Conservation (phyloP, 2,329 filamentous ascomycete genomes). For the Clarireedia paspali region DNA sequence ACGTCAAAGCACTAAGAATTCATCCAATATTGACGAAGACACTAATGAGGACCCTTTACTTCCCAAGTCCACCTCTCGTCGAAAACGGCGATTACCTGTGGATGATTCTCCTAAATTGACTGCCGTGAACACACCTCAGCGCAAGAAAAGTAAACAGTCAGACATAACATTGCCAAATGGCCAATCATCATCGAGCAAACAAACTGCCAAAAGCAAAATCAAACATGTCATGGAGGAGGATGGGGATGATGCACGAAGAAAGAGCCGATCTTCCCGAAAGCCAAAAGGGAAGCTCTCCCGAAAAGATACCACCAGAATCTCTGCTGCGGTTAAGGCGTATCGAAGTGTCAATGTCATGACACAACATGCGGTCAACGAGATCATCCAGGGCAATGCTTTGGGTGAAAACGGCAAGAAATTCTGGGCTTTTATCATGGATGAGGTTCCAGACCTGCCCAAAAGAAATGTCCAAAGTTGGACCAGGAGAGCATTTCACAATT, state of each 20-base stretch:
- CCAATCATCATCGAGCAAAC: neutral
- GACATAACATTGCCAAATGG: neutral
- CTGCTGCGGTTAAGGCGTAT: slow-evolving; percentile 34
- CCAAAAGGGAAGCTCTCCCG: neutral
- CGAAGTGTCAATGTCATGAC: slow-evolving; percentile 36
- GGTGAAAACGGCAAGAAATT: slow-evolving; percentile 33
- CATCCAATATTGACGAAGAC: too few species aligned
- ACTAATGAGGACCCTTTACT: neutral
- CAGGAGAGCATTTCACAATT: slow-evolving; percentile 60
- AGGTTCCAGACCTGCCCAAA: slow-evolving; percentile 43
- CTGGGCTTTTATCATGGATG: slow-evolving; percentile 42
- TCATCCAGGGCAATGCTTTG: slow-evolving; percentile 31
- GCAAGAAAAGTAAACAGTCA: neutral
- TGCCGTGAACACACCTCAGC: neutral
- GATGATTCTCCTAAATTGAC: neutral
- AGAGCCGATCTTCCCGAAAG: neutral
- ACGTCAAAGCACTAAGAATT: too few species aligned
- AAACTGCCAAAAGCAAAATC: neutral
- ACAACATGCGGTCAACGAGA: slow-evolving; percentile 40
- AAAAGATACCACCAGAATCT: slow-evolving; percentile 1
- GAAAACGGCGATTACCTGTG: slow-evolving; percentile 9
- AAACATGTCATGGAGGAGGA: neutral
- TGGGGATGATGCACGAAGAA: neutral
- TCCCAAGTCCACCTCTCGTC: neutral
- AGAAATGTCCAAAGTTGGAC: slow-evolving; percentile 48